Conservation (phyloP, 176 grass and related monocot genomes). For the Melocanna baccifera region DNA sequence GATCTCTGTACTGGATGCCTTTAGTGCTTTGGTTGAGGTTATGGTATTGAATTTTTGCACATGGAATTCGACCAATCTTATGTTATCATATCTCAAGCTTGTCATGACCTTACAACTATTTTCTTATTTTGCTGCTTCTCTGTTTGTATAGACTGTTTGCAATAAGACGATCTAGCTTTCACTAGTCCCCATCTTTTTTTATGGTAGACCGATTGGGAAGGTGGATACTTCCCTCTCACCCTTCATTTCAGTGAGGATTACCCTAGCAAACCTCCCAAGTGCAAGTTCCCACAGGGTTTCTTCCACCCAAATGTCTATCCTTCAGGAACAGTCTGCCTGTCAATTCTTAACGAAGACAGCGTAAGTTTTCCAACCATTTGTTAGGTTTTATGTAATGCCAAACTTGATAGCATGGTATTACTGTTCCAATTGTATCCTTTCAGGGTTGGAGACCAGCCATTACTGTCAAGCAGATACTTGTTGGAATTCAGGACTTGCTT, state of each 20-base stretch:
- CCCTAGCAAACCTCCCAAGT: conserved; percentile 78
- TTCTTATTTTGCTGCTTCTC: not conserved
- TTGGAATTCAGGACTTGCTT: conserved; percentile 91
- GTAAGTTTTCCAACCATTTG: conserved; percentile 33
- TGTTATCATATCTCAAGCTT: not conserved
- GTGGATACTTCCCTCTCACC: conserved; percentile 60
- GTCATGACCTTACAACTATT: not conserved
- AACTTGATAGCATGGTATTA: conserved; percentile 5
- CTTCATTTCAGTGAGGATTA: conserved; percentile 76
- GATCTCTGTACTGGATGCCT: not conserved
- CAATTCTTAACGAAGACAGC: conserved; percentile 69
- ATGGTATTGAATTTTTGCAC: not conserved
- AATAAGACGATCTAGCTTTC: not conserved
- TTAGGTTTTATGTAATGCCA: not conserved
- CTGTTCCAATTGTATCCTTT: not conserved
- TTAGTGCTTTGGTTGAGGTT: not conserved
- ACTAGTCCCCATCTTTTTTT: not conserved
- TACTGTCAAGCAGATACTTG: conserved; percentile 91
- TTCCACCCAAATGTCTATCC: conserved; percentile 83
- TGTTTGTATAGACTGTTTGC: not conserved
- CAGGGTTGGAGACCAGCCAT: conserved; percentile 97
- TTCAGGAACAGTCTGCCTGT: conserved; percentile 76
- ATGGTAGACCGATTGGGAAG: conserved; percentile 72
- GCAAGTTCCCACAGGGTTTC: conserved; percentile 69
- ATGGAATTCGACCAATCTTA: not conserved